Conservation (phyloP, 1,284 basidiomycete genomes). For the Heterobasidion occidentale region DNA sequence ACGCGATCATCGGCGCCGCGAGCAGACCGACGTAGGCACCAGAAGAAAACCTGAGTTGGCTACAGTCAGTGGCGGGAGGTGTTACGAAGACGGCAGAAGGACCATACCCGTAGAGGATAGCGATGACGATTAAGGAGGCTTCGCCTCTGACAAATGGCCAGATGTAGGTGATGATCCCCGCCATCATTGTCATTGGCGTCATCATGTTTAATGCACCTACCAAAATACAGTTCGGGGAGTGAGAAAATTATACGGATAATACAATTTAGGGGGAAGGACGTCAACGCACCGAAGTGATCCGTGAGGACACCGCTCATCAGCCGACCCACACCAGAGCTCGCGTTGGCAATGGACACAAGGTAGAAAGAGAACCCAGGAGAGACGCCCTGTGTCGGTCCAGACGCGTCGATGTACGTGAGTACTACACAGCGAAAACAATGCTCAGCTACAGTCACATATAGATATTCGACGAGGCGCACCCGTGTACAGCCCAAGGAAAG, state of each 20-base stretch:
- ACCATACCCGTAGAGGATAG: constrained; percentile 43
- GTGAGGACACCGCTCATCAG: constrained; percentile 29
- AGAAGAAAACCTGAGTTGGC: constrained; percentile 31
- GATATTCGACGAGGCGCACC: constrained; percentile 21
- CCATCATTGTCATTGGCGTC: constrained; percentile 40
- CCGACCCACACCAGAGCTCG: constrained; percentile 33
- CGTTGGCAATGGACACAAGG: constrained; percentile 39
- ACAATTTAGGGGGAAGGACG: not conserved
- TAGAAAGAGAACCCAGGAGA: constrained; percentile 32
- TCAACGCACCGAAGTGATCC: constrained; percentile 27
- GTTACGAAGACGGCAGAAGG: not conserved
- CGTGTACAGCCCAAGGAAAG: constrained; percentile 57
- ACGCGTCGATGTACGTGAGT: constrained; percentile 41
- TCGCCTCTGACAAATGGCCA: constrained; percentile 47
- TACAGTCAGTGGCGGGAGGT: not conserved
- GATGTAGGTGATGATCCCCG: constrained; percentile 44
- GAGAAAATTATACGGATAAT: not conserved
- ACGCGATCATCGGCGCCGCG: constrained; percentile 44
- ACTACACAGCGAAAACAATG: constrained; percentile 19
- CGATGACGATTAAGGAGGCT: constrained; percentile 34
- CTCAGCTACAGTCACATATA: constrained; percentile 1
- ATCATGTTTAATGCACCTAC: constrained; percentile 48
- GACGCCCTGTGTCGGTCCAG: constrained; percentile 28
- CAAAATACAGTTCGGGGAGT: too few relatives aligned
- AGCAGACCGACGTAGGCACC: constrained; percentile 53